A percentile compares a stretch with the other conserved stretches of the same genome.
Conservation (phyloP, 2,329 filamentous ascomycete genomes). For the Ophiocordyceps camponoti-rufipedis region DNA sequence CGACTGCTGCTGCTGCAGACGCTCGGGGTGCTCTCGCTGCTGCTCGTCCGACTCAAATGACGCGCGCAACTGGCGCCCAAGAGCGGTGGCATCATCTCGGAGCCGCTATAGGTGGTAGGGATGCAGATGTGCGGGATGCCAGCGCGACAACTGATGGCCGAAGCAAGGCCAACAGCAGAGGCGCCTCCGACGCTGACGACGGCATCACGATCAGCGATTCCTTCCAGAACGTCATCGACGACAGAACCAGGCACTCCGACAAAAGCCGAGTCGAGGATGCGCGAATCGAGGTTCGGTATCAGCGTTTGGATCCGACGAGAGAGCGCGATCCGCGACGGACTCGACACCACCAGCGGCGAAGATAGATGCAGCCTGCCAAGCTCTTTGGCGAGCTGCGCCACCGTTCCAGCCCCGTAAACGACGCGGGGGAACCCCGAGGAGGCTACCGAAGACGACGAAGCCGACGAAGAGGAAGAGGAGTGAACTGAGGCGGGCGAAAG, state of each 20-base stretch:
- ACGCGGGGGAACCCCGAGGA: constrained; percentile 10
- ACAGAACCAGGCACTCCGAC: constrained; percentile 10
- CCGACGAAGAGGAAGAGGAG: not conserved
- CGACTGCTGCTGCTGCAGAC: not conserved
- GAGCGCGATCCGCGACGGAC: constrained; percentile 17
- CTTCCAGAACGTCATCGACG: constrained; percentile 10
- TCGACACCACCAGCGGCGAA: constrained; percentile 18
- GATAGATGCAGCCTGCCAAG: constrained; percentile 13
- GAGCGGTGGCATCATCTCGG: constrained; percentile 31
- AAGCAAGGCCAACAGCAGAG: constrained; percentile 40
- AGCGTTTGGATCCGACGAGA: constrained; percentile 14
- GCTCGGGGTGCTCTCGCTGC: not conserved
- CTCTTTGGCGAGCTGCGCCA: constrained; percentile 15
- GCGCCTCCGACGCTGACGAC: constrained; percentile 44
- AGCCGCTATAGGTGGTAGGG: constrained; percentile 40
- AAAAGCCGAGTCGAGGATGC: constrained; percentile 15
- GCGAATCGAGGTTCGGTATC: constrained; percentile 14
- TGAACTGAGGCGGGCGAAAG: not conserved
- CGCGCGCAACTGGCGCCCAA: constrained; percentile 5
- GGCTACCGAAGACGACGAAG: not conserved
- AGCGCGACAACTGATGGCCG: constrained; percentile 32
- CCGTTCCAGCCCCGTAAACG: constrained; percentile 15
- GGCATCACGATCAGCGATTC: constrained; percentile 26
- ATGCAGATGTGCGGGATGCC: constrained; percentile 38
- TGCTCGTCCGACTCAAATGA: constrained; percentile 2